phyloP scores from a whole-genome alignment of 768 basidiomycete genomes.

The Lactarius sanguifluus region DNA sequence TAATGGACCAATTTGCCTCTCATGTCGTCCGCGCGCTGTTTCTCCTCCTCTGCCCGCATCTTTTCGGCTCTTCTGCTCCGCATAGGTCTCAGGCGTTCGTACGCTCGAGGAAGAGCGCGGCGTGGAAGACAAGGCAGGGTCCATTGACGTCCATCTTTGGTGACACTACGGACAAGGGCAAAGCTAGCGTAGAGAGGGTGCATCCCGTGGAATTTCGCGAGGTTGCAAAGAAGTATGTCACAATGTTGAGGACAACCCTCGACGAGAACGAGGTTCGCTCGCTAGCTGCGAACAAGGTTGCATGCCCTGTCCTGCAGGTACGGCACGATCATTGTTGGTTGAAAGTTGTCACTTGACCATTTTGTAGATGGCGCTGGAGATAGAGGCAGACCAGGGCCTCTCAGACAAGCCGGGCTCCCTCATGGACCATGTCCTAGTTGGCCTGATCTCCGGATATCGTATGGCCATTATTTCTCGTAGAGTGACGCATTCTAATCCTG shows the following conservation, averaged over 20 bases:
- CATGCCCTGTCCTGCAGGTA: slow-evolving; percentile 76
- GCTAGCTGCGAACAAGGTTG: slow-evolving; percentile 71
- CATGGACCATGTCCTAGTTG: slow-evolving; percentile 78
- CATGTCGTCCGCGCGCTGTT: slow-evolving; percentile 85
- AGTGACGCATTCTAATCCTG: not conserved
- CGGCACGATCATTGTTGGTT: slow-evolving; percentile 15
- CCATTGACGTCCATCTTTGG: slow-evolving; percentile 77
- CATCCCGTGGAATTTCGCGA: slow-evolving; percentile 48
- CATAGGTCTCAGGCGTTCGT: slow-evolving; percentile 43
- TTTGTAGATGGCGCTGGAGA: slow-evolving; percentile 72
- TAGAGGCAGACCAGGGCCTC: slow-evolving; percentile 69
- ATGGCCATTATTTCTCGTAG: slow-evolving; percentile 34
- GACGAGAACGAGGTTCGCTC: slow-evolving; percentile 74
- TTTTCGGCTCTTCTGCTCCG: slow-evolving; percentile 42
- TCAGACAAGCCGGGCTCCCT: slow-evolving; percentile 64
- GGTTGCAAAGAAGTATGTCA: slow-evolving; percentile 48
- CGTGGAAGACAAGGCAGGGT: slow-evolving; percentile 81
- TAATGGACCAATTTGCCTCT: slow-evolving; percentile 87
- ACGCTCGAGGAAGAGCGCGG: slow-evolving; percentile 82
- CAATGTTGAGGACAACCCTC: slow-evolving; percentile 50
- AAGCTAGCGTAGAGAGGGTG: slow-evolving; percentile 26
- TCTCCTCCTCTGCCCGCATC: slow-evolving; percentile 66
- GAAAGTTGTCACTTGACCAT: slow-evolving; percentile 21
- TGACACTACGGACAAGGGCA: slow-evolving; percentile 39
- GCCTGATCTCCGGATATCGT: slow-evolving; percentile 68